Evolutionary conservation across 768 basidiomycete species (phyloP).

Genomic region (Phaeotremella skinneri): DNA sequence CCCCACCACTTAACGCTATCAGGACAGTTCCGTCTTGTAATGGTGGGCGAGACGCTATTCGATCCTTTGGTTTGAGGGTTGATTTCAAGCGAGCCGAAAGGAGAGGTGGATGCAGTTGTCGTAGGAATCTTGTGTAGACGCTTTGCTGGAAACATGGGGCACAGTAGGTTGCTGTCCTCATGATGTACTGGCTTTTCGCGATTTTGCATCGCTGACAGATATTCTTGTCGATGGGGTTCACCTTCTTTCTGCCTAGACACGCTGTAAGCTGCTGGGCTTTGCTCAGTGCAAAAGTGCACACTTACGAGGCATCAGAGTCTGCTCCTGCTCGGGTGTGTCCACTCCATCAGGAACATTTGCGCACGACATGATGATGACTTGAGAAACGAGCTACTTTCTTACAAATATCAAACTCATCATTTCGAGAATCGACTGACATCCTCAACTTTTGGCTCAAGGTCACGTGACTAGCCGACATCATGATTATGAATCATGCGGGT

Average conservation of each 20-base stretch:
- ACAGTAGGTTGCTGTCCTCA: slow-evolving; percentile 42
- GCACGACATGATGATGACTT: slow-evolving; percentile 40
- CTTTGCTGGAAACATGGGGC: slow-evolving; percentile 27
- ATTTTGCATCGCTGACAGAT: slow-evolving; percentile 39
- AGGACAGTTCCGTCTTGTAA: slow-evolving; percentile 35
- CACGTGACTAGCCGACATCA: background rate
- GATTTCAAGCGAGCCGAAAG: slow-evolving; percentile 1
- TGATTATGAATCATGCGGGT: too few species aligned
- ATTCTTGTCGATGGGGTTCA: slow-evolving; percentile 24
- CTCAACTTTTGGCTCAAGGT: background rate
- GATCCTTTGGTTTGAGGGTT: slow-evolving; percentile 3
- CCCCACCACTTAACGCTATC: slow-evolving; percentile 41
- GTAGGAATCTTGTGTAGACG: slow-evolving; percentile 18
- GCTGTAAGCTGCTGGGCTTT: background rate
- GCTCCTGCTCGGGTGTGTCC: slow-evolving; percentile 24
- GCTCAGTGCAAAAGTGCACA: slow-evolving; percentile 3
- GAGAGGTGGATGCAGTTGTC: slow-evolving; percentile 29
- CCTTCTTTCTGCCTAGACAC: slow-evolving; percentile 20
- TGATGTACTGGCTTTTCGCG: slow-evolving; percentile 34
- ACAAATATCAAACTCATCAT: background rate
- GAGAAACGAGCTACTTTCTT: too few species aligned
- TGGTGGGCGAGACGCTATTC: slow-evolving; percentile 20
- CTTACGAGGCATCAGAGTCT: slow-evolving; percentile 45
- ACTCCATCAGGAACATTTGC: slow-evolving; percentile 33
- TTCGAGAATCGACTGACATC: background rate